phyloP scores from a whole-genome alignment of 2,329 filamentous ascomycete species.

The Phialophora tarda region DNA sequence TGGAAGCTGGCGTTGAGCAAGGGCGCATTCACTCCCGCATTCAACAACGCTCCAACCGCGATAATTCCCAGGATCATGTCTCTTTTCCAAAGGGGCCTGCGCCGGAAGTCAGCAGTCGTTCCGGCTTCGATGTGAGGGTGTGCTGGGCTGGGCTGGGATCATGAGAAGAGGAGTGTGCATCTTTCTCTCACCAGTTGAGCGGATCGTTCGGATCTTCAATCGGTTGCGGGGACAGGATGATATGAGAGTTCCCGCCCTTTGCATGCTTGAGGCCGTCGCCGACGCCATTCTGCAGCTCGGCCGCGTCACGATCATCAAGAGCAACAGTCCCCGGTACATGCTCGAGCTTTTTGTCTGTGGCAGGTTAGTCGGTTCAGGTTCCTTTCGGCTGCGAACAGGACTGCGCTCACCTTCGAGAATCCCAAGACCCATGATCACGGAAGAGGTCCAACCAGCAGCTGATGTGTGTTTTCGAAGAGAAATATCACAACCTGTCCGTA shows the following conservation, averaged over 20 bases:
- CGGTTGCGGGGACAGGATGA: slow-evolving; percentile 41
- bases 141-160: slow-evolving; percentile 40
- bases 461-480: too few relatives aligned
- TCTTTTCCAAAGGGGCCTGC: too few relatives aligned
- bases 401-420: too few relatives aligned
- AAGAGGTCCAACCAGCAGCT: too few relatives aligned
- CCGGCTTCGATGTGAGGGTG: slow-evolving; percentile 31
- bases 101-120: background rate
- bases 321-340: slow-evolving; percentile 33
- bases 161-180: slow-evolving; percentile 38
- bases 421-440: too few relatives aligned
- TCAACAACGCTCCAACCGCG: background rate
- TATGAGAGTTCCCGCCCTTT: slow-evolving; percentile 28
- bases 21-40: slow-evolving; percentile 17
- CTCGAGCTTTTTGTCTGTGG: slow-evolving; percentile 28
- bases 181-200: slow-evolving; percentile 43
- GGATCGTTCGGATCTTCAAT: slow-evolving; percentile 43
- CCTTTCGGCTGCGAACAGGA: too few relatives aligned
- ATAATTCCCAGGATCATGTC: too few relatives aligned
- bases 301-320: slow-evolving; percentile 27
- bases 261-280: slow-evolving; percentile 30
- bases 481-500: too few relatives aligned
- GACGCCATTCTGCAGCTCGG: slow-evolving; percentile 21
- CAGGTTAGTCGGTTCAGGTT: too few relatives aligned
- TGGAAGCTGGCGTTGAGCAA: slow-evolving; percentile 34